These are phyloP conservation scores for Stipa capillata DNA, from an alignment of 176 grass and related monocot species.

Conservation along the genomic window DNA sequence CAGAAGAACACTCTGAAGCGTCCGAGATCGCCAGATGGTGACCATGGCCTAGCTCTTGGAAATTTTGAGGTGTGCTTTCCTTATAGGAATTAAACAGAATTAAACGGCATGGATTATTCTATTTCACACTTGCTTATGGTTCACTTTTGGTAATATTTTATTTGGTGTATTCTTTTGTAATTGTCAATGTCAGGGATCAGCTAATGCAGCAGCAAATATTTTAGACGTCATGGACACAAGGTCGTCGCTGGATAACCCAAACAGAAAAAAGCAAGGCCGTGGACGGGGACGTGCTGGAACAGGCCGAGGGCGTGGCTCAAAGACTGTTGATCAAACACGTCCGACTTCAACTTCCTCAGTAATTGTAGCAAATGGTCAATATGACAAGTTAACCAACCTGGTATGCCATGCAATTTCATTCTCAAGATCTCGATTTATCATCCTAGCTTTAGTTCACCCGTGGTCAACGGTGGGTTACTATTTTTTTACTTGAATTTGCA, in stretches of 20 bases:
- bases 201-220: constrained; percentile 48
- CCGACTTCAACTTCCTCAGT: constrained; percentile 26
- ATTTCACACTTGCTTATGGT: background rate
- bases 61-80: constrained; percentile 60
- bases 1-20: constrained; percentile 82
- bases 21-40: constrained; percentile 56
- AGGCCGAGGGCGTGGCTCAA: constrained; percentile 70
- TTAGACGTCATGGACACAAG: constrained; percentile 44
- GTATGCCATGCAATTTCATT: constrained; percentile 23
- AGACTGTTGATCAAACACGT: constrained; percentile 54
- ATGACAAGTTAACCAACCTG: constrained; percentile 56
- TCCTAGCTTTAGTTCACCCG: background rate
- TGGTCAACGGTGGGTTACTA: background rate
- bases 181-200: constrained; percentile 38
- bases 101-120: background rate
- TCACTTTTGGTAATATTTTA: background rate
- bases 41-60: constrained; percentile 20
- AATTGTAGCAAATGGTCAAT: constrained; percentile 61
- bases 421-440: background rate
- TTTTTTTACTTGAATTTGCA: background rate
- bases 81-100: background rate
- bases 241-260: constrained; percentile 46
- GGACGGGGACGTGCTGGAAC: constrained; percentile 71
- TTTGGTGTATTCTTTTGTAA: constrained; percentile 18
- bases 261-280: constrained; percentile 71